Evolutionary conservation across 2,329 filamentous ascomycete species (phyloP).

Genomic region (Sclerotinia subarctica): DNA sequence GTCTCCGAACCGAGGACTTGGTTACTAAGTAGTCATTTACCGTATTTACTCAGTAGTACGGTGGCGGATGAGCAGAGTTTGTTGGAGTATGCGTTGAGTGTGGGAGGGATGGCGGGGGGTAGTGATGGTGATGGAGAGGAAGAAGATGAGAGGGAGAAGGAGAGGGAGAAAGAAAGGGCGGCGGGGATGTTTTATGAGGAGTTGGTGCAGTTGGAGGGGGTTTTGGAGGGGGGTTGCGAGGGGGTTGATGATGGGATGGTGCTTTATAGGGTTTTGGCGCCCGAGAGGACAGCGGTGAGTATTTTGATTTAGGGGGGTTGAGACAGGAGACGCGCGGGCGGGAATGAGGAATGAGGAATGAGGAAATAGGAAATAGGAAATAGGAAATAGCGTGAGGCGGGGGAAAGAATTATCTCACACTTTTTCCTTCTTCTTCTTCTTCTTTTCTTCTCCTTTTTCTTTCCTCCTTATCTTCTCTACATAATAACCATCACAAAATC

Average conservation of each 20-base stretch:
- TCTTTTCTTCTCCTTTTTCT: too few relatives aligned
- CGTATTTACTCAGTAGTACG: neutral
- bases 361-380: too few relatives aligned
- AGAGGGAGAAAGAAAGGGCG: neutral
- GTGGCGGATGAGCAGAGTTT: slow-evolving; percentile 13
- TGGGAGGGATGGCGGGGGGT: neutral
- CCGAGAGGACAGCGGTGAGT: slow-evolving; percentile 14
- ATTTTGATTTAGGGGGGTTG: slow-evolving; percentile 14
- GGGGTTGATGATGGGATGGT: slow-evolving; percentile 13
- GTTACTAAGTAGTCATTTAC: neutral
- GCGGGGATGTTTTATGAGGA: slow-evolving; percentile 15
- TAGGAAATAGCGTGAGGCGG: too few relatives aligned
- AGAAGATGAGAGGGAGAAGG: neutral
- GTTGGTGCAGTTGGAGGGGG: slow-evolving; percentile 4
- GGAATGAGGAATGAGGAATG: too few relatives aligned
- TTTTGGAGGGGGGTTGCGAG: neutral
- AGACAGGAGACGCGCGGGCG: too few relatives aligned
- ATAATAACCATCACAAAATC: too few relatives aligned
- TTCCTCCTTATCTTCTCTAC: too few relatives aligned
- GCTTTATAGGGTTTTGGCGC: slow-evolving; percentile 14
- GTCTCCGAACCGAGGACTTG: neutral
- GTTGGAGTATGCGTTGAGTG: slow-evolving; percentile 9
- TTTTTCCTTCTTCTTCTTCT: too few relatives aligned
- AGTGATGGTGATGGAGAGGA: neutral
- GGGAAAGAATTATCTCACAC: too few relatives aligned